Evolutionary conservation across 805 yeast species (phyloP), one percentile per base, ranked within the genome.

Genomic region (Brettanomyces anomalus): DNA sequence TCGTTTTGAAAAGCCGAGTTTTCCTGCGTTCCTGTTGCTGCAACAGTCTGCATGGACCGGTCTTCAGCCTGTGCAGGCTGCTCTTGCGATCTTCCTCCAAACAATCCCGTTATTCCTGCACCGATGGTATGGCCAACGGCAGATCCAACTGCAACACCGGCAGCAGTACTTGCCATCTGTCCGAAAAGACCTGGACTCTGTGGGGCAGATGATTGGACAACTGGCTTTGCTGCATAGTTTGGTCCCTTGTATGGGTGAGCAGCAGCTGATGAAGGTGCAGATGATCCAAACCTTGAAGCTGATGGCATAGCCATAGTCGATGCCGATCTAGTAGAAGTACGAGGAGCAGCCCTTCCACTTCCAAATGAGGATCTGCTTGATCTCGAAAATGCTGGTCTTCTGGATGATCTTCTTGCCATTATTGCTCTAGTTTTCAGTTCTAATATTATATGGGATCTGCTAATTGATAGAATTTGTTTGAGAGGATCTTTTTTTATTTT

Each of bases 81-180:
- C 31, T n/a, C 16, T 24, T 79, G 64, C 24, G 81, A 70, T 33
- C 85, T 76, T 43, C 95, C 95, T 43, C 95, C 87, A 57, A 90
- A 90, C 76, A 93, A 67, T 40, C 86, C 74, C 40, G 95, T 80
- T 55, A 93, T 70, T 57, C 97, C 97, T 49, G 95, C 95, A 68
- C 97, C 97, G 46, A 90, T 53, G 34, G 97, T 87, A 74, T 93
- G 98, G 49, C 98, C 98, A 43, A 90, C 81, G 48, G 97, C 82
- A 41, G 96, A 86, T 57, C 98, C 98, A 44, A 93, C 97, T 43
- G 97, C 98, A 37, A 93, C 98, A 80, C 98, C 98, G 40, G 97
- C 98, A 43, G 98, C 98, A 39, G 98, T 93, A 39, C 95, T 74
- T 33, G 97, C 97, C 98, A 93, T 93, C 69, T 93, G 95, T 46